A percentile compares a stretch with the other conserved stretches of the same genome.
Evolutionary conservation across 164 flowering plant genomes (phyloP).

Genomic region (Berberis thunbergii): DNA sequence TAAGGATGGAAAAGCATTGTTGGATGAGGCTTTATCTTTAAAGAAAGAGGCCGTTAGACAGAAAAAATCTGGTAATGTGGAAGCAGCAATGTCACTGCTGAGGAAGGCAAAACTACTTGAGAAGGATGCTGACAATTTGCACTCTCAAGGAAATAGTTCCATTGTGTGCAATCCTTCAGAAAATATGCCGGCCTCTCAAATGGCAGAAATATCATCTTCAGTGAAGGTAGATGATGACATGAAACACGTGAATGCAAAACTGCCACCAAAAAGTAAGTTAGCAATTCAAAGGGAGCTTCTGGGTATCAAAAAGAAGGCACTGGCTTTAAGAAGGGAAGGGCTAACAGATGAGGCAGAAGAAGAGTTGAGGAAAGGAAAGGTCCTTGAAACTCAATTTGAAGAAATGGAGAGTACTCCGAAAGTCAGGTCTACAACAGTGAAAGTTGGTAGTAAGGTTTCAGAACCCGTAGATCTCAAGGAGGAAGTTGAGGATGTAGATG

Average conservation of each 20-base stretch:
- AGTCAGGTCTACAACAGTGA: slow-evolving; percentile 8
- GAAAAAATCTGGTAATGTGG: slow-evolving; percentile 63
- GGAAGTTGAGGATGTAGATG: slow-evolving; percentile 39
- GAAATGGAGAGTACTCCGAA: slow-evolving; percentile 43
- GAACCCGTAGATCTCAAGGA: slow-evolving; percentile 12
- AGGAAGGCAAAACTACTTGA: slow-evolving; percentile 77
- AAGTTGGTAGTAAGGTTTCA: slow-evolving; percentile 10
- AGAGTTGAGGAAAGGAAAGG: slow-evolving; percentile 61
- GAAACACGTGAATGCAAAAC: slow-evolving; percentile 11
- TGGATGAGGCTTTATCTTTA: slow-evolving; percentile 46
- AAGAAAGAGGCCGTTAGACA: slow-evolving; percentile 61
- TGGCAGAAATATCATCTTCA: slow-evolving; percentile 7
- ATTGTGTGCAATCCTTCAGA: slow-evolving; percentile 4
- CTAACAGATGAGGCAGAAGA: slow-evolving; percentile 71
- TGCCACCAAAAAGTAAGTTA: slow-evolving; percentile 45
- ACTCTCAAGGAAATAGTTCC: slow-evolving; percentile 14
- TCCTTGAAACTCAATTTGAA: slow-evolving; percentile 69
- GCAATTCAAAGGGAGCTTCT: slow-evolving; percentile 72
- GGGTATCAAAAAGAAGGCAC: slow-evolving; percentile 66
- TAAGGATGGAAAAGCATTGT: slow-evolving; percentile 31
- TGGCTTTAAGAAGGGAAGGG: slow-evolving; percentile 79
- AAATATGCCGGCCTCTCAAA: slow-evolving; percentile 10
- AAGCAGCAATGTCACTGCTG: slow-evolving; percentile 57
- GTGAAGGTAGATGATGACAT: slow-evolving; percentile 10
- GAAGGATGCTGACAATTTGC: slow-evolving; percentile 33